Percentiles rank a stretch among this genome's conserved stretches.
These are phyloP conservation scores for Lentinus brumalis DNA, from an alignment of 768 basidiomycete genomes.

Conservation along the genomic window DNA sequence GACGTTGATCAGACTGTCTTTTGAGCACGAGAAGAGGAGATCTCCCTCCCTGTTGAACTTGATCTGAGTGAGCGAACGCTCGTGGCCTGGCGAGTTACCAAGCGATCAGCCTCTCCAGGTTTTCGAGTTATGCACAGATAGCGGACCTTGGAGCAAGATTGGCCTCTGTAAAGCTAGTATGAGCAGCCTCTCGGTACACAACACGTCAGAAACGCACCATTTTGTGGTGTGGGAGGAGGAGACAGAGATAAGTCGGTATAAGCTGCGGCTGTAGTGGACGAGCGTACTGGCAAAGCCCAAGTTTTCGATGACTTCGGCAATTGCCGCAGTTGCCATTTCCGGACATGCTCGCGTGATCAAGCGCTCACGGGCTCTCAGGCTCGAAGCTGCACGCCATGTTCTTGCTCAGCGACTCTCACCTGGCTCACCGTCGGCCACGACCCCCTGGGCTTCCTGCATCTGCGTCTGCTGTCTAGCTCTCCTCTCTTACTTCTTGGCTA, in stretches of 20 bases:
- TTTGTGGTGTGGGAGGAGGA: slow-evolving; percentile 9
- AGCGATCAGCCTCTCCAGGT: not conserved
- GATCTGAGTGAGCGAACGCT: slow-evolving; percentile 96
- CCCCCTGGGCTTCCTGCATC: not conserved
- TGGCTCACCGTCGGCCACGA: not conserved
- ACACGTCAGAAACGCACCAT: slow-evolving; percentile 22
- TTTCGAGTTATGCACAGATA: not conserved
- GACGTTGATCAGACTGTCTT: slow-evolving; percentile 93
- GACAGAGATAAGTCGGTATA: slow-evolving; percentile 3
- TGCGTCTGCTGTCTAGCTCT: not conserved
- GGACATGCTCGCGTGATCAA: not conserved
- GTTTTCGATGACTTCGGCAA: slow-evolving; percentile 18
- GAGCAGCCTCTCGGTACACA: not conserved
- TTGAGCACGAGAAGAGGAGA: slow-evolving; percentile 92
- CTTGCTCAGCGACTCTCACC: no score
- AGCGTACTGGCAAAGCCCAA: slow-evolving; percentile 15
- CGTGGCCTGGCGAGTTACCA: slow-evolving; percentile 67
- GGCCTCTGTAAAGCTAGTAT: slow-evolving; percentile 30
- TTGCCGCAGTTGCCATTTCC: slow-evolving; percentile 5
- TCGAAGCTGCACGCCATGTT: no score
- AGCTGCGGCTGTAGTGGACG: slow-evolving; percentile 10
- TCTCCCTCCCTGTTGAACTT: slow-evolving; percentile 98
- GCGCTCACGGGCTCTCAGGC: no score
- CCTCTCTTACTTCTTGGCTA: no score
- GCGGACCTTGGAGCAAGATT: slow-evolving; percentile 37